Evolutionary conservation across 805 yeast genomes (phyloP), one percentile per base, ranked within the genome.

Genomic region (Suhomyces sp.): DNA sequence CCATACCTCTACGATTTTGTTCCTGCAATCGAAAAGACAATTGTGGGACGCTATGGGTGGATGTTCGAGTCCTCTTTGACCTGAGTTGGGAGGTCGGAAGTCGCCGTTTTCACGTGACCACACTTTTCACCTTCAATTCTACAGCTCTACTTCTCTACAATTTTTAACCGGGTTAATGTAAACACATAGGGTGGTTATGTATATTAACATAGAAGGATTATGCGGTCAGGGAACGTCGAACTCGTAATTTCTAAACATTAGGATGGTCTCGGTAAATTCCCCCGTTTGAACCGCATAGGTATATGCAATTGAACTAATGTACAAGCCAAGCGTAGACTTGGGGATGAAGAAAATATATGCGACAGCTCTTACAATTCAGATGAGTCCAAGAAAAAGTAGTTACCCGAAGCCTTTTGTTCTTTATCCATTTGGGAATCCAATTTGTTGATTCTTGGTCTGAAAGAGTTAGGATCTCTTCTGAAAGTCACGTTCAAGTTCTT

Each of bases 391-490:
- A 94, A 94, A 85, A 94, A 94, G 78, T 87, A 94, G 80, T 93
- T 92, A 55, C 99, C 99, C 47, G 83, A 67, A 43, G 82, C 67
- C 77, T 94, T 94, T 76, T 94, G 99, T 77, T 94, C 98, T 76
- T 87, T 94, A 75, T 94, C 99, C 97, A 94, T 90, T 80, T 94
- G 99, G 50, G 98, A 92, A 67, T 89, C 98, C 67, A 89, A 77
- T 76, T 94, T 94, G 80, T 94, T 94, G 72, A 94, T 94, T 83
- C 99, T 89, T 66, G 99, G 99, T 77, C 99, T 87, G 82, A 83
- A 94, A 52, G 97, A 89, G 69, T 85, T 90, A 64, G 99, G 98
- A 77, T 94, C 99, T 80, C 99, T 90, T 85, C 99, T 89, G 79
- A 94, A 94, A 2, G 99, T 94, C 56, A 94, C 99, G 63, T 93